Conservation (phyloP, 345 rosid genomes). For the Acer saccharum region DNA sequence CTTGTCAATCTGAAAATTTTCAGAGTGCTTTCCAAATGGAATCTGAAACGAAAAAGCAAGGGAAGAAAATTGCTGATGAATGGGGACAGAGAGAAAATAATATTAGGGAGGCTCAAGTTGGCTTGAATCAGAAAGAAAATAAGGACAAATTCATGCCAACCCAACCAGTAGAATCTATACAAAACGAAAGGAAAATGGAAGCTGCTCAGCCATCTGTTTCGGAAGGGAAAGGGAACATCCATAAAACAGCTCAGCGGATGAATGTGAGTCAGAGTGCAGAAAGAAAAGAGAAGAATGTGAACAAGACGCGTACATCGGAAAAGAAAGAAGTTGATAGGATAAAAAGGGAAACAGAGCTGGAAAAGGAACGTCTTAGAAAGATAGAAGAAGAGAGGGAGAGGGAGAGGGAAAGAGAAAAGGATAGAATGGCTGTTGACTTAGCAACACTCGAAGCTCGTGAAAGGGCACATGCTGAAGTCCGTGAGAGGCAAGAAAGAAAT, state of each 20-base stretch:
- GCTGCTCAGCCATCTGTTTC: conserved; percentile 28
- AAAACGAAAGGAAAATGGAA: conserved; percentile 36
- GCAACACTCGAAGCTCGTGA: conserved; percentile 59
- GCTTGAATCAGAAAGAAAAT: conserved; percentile 36
- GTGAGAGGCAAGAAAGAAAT: conserved; percentile 58
- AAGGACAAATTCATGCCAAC: conserved; percentile 41
- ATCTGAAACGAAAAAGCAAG: conserved; percentile 34
- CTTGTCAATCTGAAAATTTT: conserved; percentile 30
- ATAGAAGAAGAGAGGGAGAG: conserved; percentile 88
- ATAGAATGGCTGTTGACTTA: conserved; percentile 85
- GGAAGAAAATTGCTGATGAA: conserved; percentile 34
- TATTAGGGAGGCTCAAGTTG: conserved; percentile 24
- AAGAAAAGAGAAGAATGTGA: conserved; percentile 39
- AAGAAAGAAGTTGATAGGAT: conserved; percentile 59
- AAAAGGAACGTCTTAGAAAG: conserved; percentile 67
- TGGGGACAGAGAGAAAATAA: conserved; percentile 34
- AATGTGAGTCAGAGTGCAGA: conserved; percentile 28
- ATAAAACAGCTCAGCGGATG: conserved; percentile 36
- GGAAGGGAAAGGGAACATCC: conserved; percentile 36
- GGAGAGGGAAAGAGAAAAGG: conserved; percentile 92
- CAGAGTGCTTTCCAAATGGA: conserved; percentile 23
- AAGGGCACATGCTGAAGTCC: conserved; percentile 47
- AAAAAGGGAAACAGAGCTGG: conserved; percentile 62
- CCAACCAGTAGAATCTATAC: conserved; percentile 33
- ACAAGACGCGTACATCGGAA: conserved; percentile 33